Conservation (phyloP, 208 protist species). For the Trypanosoma caninum region DNA sequence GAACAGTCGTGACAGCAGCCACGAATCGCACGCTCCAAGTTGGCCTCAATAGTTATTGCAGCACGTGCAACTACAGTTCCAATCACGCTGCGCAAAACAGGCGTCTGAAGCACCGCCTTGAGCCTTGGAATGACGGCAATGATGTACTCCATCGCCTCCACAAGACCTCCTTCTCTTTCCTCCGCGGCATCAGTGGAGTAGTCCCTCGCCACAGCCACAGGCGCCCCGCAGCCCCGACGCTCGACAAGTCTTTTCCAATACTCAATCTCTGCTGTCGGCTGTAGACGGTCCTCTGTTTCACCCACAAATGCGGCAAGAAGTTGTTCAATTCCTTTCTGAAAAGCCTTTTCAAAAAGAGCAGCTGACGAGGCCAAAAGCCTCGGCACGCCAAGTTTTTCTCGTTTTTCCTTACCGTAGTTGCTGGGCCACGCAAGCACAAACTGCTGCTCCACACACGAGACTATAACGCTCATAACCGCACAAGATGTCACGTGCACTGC, state of each 20-base stretch:
- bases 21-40: constrained; percentile 53
- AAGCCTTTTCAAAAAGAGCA: constrained; percentile 59
- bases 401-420: constrained; percentile 42
- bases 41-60: constrained; percentile 54
- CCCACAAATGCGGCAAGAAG: constrained; percentile 56
- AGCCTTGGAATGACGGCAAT: constrained; percentile 67
- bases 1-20: constrained; percentile 37
- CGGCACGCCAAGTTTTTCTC: constrained; percentile 64
- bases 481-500: constrained; percentile 78
- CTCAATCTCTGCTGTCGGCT: constrained; percentile 36
- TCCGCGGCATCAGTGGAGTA: background rate
- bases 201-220: background rate
- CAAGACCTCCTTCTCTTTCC: constrained; percentile 34
- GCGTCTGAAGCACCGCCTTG: constrained; percentile 47
- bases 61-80: constrained; percentile 68
- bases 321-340: constrained; percentile 76
- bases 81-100: constrained; percentile 74
- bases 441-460: constrained; percentile 85
- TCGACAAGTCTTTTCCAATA: constrained; percentile 73
- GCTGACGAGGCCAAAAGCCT: constrained; percentile 62
- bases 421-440: constrained; percentile 80
- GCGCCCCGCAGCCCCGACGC: constrained; percentile 22
- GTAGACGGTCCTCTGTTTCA: constrained; percentile 61
- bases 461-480: constrained; percentile 70
- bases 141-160: constrained; percentile 63